A percentile compares a stretch with the other conserved stretches of the same genome.
These are phyloP conservation scores for Geranium brycei DNA, from an alignment of 345 rosid genomes.

Conservation along the genomic window DNA sequence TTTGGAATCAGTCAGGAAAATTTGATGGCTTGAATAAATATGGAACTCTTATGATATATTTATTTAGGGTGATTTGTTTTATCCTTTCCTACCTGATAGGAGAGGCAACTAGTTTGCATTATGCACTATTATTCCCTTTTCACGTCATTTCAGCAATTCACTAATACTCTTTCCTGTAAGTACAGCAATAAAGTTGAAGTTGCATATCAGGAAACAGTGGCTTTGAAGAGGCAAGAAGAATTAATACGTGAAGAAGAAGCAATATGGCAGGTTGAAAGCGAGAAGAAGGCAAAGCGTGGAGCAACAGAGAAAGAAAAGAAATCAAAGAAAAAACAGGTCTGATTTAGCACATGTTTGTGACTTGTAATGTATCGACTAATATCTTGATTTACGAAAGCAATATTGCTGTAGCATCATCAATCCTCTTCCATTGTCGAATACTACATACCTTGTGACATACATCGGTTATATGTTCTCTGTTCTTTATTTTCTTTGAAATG, in stretches of 20 bases:
- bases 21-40: too few species aligned
- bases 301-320: constrained; percentile 68
- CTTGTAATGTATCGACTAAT: too few species aligned
- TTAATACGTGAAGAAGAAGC: constrained; percentile 94
- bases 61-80: not conserved
- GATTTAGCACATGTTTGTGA: not conserved
- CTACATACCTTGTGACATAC: too few species aligned
- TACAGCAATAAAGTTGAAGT: constrained; percentile 76
- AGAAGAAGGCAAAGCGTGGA: constrained; percentile 72
- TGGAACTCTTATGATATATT: too few species aligned
- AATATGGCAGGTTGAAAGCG: constrained; percentile 63
- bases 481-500: too few species aligned
- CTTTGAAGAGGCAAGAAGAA: constrained; percentile 85
- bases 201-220: constrained; percentile 92
- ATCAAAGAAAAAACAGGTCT: constrained; percentile 82
- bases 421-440: too few species aligned
- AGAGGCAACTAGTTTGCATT: not conserved
- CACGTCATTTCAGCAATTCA: not conserved
- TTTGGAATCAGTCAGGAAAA: too few species aligned
- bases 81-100: not conserved
- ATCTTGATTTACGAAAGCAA: too few species aligned
- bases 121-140: not conserved
- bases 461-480: too few species aligned
- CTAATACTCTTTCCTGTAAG: constrained; percentile 8
- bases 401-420: too few species aligned